phyloP scores from a whole-genome alignment of 140 eudicot genomes.

The Bidens hawaiensis region DNA sequence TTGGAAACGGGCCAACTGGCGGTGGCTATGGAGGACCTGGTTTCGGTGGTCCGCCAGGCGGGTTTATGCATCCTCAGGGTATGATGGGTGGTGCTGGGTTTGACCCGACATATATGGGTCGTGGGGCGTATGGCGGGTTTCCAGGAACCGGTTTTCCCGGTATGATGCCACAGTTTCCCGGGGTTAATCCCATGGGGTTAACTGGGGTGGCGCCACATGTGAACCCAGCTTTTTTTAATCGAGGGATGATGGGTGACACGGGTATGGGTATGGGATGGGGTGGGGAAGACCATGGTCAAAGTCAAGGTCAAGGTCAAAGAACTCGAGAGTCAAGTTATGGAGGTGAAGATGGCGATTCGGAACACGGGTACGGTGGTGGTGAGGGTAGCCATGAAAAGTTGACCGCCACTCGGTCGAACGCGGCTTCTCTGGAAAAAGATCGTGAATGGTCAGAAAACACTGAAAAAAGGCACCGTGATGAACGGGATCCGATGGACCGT shows the following conservation, averaged over 20 bases:
- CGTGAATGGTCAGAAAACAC: slow-evolving; percentile 77
- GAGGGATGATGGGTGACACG: slow-evolving; percentile 77
- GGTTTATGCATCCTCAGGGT: slow-evolving; percentile 84
- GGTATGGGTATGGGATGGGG: slow-evolving; percentile 94
- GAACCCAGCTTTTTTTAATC: slow-evolving; percentile 84
- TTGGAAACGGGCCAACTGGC: slow-evolving; percentile 47
- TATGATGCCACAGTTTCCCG: slow-evolving; percentile 85
- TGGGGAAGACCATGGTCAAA: slow-evolving; percentile 40
- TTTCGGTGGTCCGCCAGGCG: slow-evolving; percentile 80
- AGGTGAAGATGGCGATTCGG: slow-evolving; percentile 93
- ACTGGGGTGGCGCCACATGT: slow-evolving; percentile 96
- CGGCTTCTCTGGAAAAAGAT: slow-evolving; percentile 69
- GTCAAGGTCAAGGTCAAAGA: slow-evolving; percentile 64
- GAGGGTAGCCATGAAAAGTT: slow-evolving; percentile 77
- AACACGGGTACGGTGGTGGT: slow-evolving; percentile 60
- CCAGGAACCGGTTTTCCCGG: slow-evolving; percentile 81
- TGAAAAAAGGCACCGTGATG: slow-evolving; percentile 81
- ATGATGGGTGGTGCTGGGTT: slow-evolving; percentile 93
- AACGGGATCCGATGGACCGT: slow-evolving; percentile 51
- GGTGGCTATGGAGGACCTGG: slow-evolving; percentile 62
- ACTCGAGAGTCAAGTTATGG: slow-evolving; percentile 87
- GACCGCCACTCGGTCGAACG: slow-evolving; percentile 43
- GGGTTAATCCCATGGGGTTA: slow-evolving; percentile 73
- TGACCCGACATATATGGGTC: slow-evolving; percentile 86
- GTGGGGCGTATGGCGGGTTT: slow-evolving; percentile 90